Conservation (phyloP, 257 asterid genomes). For the Ligustrum vulgare region DNA sequence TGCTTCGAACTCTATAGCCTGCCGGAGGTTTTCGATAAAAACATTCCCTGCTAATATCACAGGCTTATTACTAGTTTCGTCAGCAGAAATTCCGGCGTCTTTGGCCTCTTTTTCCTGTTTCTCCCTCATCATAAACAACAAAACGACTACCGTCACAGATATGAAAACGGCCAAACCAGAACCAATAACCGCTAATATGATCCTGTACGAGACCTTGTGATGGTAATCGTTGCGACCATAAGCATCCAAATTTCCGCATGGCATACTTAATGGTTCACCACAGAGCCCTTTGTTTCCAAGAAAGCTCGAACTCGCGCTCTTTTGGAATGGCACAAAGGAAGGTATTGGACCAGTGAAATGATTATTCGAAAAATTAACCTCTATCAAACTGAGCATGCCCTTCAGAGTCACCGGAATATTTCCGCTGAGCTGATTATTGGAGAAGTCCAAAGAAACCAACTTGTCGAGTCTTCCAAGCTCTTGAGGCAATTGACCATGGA, state of each 20-base stretch:
- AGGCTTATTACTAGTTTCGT: conserved; percentile 44
- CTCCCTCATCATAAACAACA: conserved; percentile 91
- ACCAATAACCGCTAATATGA: conserved; percentile 76
- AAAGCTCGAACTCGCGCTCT: conserved; percentile 80
- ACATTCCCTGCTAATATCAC: conserved; percentile 79
- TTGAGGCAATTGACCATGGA: conserved; percentile 71
- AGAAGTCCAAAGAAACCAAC: conserved; percentile 84
- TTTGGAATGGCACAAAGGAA: conserved; percentile 74
- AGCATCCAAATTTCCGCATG: conserved; percentile 58
- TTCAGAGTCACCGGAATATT: conserved; percentile 64
- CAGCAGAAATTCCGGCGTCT: conserved; percentile 38
- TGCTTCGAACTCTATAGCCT: conserved; percentile 85
- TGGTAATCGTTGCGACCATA: conserved; percentile 43
- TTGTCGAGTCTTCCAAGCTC: conserved; percentile 89
- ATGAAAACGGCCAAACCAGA: conserved; percentile 85
- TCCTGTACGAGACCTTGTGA: conserved; percentile 83
- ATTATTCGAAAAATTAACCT: conserved; percentile 88
- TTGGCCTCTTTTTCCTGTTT: conserved; percentile 75
- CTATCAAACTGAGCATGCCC: conserved; percentile 93
- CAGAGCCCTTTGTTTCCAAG: conserved; percentile 81
- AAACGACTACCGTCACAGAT: conserved; percentile 70
- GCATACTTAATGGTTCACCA: conserved; percentile 70
- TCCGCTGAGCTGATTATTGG: conserved; percentile 81
- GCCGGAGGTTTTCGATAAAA: conserved; percentile 75
- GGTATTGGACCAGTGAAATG: conserved; percentile 78